phyloP scores from a whole-genome alignment of 352 stramenopile genomes.

The Globisporangium echinulatum region DNA sequence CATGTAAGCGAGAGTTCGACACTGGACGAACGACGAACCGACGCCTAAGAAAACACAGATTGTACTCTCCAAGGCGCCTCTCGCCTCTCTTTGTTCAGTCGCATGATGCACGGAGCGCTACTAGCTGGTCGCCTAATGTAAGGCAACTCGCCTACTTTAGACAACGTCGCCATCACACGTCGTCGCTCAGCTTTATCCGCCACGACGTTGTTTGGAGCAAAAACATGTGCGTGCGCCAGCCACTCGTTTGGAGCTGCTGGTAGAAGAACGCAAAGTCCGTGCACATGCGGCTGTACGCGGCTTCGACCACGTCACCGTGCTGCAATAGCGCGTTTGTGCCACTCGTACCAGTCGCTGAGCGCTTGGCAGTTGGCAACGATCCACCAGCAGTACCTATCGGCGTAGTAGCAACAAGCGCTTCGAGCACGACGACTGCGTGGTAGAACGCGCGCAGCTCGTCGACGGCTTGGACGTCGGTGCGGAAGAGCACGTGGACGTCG shows the following conservation, averaged over 20 bases:
- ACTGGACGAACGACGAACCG: too few relatives aligned
- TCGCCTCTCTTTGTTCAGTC: too few relatives aligned
- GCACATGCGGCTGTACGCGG: slow-evolving; percentile 41
- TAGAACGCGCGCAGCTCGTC: slow-evolving; percentile 74
- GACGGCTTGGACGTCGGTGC: slow-evolving; percentile 32
- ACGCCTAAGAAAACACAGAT: too few relatives aligned
- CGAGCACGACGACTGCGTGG: slow-evolving; percentile 51
- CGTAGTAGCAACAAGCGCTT: slow-evolving; percentile 20
- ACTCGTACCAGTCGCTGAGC: slow-evolving; percentile 11
- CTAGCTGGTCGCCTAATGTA: too few relatives aligned
- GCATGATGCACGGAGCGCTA: too few relatives aligned
- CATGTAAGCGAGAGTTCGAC: too few relatives aligned
- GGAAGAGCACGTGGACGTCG: slow-evolving; percentile 48
- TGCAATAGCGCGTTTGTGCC: neutral
- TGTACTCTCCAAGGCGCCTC: too few relatives aligned
- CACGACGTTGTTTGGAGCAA: slow-evolving; percentile 57
- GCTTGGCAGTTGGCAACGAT: slow-evolving; percentile 8
- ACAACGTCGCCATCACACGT: slow-evolving; percentile 13
- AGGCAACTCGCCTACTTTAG: too few relatives aligned
- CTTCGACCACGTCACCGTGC: slow-evolving; percentile 26
- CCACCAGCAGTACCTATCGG: too few relatives aligned
- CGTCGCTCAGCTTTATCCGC: slow-evolving; percentile 56
- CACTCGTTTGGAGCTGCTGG: slow-evolving; percentile 49
- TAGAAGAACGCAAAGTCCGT: slow-evolving; percentile 58
- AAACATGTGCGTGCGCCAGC: slow-evolving; percentile 71